Evolutionary conservation across 208 protist species (phyloP).

Genomic region (Crithidia sp.): DNA sequence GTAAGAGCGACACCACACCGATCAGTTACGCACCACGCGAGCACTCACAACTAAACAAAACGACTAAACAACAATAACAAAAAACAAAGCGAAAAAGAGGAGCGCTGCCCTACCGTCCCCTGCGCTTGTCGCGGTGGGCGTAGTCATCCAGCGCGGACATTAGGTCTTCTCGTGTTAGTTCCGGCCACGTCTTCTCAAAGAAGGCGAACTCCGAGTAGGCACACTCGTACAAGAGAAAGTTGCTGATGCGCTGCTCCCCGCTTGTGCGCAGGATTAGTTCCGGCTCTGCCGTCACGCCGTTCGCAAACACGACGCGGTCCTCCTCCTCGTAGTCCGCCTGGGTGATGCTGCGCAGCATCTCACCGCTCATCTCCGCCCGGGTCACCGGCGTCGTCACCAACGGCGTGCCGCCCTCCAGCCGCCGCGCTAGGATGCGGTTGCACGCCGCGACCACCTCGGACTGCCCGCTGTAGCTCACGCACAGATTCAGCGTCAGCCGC

Average conservation of each 20-base stretch:
- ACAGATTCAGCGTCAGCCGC: slow-evolving; percentile 83
- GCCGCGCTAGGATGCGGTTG: slow-evolving; percentile 47
- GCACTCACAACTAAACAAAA: too few species aligned
- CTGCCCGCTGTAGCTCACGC: slow-evolving; percentile 90
- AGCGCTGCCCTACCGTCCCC: slow-evolving; percentile 22
- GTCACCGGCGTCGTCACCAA: slow-evolving; percentile 38
- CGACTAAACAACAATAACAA: not conserved
- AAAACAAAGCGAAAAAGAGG: not conserved
- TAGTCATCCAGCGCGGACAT: slow-evolving; percentile 50
- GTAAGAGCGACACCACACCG: too few species aligned
- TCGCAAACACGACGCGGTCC: slow-evolving; percentile 52
- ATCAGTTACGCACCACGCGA: too few species aligned
- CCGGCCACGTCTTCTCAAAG: slow-evolving; percentile 80
- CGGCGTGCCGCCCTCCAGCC: slow-evolving; percentile 18
- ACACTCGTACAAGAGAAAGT: slow-evolving; percentile 89
- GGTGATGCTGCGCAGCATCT: slow-evolving; percentile 89
- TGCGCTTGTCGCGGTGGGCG: slow-evolving; percentile 45
- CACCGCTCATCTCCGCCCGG: slow-evolving; percentile 47
- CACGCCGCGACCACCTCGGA: slow-evolving; percentile 70
- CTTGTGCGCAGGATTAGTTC: slow-evolving; percentile 88
- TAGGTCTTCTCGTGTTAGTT: slow-evolving; percentile 63
- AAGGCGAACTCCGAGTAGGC: slow-evolving; percentile 90
- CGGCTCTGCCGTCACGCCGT: slow-evolving; percentile 50
- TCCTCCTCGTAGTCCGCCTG: slow-evolving; percentile 65
- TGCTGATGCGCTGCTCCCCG: slow-evolving; percentile 86